Conservation (phyloP, 768 basidiomycete genomes). For the Russula olivacea region DNA sequence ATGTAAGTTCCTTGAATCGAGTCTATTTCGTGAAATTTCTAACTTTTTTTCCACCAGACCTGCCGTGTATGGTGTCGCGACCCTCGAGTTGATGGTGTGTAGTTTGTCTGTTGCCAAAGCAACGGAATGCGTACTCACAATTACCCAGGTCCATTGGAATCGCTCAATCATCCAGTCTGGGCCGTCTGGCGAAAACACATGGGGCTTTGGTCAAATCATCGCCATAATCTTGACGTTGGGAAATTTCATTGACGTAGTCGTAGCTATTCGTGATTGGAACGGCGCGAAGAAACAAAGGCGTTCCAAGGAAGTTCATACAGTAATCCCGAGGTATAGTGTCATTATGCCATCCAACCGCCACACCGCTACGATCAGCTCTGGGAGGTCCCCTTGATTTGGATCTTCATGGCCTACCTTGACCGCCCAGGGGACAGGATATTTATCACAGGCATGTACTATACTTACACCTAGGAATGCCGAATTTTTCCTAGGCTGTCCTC, state of each 20-base stretch:
- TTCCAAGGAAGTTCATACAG: not conserved
- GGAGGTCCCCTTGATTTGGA: not conserved
- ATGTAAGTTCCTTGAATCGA: not conserved
- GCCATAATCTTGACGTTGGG: not conserved
- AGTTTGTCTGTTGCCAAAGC: not conserved
- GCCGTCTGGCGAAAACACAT: slow-evolving; percentile 1
- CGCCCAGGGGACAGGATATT: not conserved
- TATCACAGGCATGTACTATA: not conserved
- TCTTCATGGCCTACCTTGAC: not conserved
- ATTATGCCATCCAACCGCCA: not conserved
- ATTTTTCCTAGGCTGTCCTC: not conserved
- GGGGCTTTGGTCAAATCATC: slow-evolving; percentile 18
- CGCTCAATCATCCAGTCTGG: slow-evolving; percentile 1
- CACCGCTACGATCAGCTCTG: not conserved
- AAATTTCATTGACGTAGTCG: slow-evolving; percentile 1
- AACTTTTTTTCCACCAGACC: not conserved
- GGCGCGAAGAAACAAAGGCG: not conserved
- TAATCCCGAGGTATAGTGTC: not conserved
- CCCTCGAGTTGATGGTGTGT: slow-evolving; percentile 13
- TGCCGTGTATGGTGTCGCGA: slow-evolving; percentile 6
- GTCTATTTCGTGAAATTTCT: not conserved
- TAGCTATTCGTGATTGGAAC: not conserved
- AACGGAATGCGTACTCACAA: not conserved
- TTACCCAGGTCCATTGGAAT: slow-evolving; percentile 9
- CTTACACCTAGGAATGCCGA: not conserved